phyloP scores from a whole-genome alignment of 768 basidiomycete species.

The Udeniomyces megalosporus region DNA sequence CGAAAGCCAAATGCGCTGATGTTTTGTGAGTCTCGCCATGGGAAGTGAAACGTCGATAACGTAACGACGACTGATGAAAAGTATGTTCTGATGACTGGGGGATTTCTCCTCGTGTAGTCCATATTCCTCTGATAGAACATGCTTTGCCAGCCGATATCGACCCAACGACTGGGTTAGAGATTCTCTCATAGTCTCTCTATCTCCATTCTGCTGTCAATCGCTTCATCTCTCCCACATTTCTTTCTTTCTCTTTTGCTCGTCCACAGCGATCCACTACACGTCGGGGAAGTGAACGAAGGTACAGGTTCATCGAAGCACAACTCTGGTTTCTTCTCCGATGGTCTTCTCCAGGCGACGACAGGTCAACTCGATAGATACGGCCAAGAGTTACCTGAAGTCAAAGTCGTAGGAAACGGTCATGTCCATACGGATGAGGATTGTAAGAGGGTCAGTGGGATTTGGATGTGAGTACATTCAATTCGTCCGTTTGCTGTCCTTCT shows the following conservation, averaged over 20 bases:
- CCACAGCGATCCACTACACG: slow-evolving; percentile 48
- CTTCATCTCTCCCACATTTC: too few species aligned
- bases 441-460: slow-evolving; percentile 39
- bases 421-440: slow-evolving; percentile 78
- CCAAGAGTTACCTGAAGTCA: slow-evolving; percentile 49
- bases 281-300: slow-evolving; percentile 46
- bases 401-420: slow-evolving; percentile 63
- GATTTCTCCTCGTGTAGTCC: too few species aligned
- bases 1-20: slow-evolving; percentile 90
- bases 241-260: not conserved
- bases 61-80: too few species aligned
- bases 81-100: too few species aligned
- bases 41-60: too few species aligned
- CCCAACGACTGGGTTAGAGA: not conserved
- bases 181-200: not conserved
- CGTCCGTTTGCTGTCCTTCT: not conserved
- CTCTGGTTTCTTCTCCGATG: slow-evolving; percentile 73
- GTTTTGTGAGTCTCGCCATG: too few species aligned
- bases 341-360: slow-evolving; percentile 55
- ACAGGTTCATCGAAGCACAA: slow-evolving; percentile 31
- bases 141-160: not conserved
- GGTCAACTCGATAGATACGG: slow-evolving; percentile 31
- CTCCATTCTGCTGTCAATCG: too few species aligned
- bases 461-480: not conserved
- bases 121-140: slow-evolving; percentile 66